These are phyloP conservation scores for Apiotrichum sp. DNA, from an alignment of 1,284 basidiomycete species.

Conservation along the genomic window DNA sequence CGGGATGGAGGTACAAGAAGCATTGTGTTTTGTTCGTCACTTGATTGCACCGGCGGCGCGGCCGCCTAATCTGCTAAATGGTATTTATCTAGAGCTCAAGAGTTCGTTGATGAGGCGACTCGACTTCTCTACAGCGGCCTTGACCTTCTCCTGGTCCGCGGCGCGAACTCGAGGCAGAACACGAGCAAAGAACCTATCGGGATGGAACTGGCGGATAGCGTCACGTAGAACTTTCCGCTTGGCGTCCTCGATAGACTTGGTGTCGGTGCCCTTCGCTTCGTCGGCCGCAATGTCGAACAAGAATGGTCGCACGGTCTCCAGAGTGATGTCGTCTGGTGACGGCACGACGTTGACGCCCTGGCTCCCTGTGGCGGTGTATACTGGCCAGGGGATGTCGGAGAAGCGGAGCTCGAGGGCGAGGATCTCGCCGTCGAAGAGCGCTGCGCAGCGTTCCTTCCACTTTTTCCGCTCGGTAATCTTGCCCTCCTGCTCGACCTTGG, in stretches of 20 bases:
- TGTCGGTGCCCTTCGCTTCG: slow-evolving; percentile 47
- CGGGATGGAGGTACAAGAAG: background rate
- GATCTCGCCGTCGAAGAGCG: slow-evolving; percentile 21
- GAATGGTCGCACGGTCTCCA: slow-evolving; percentile 54
- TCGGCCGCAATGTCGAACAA: slow-evolving; percentile 51
- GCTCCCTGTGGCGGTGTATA: slow-evolving; percentile 45
- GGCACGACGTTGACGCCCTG: slow-evolving; percentile 31
- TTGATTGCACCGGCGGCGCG: no score
- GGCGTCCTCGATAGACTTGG: slow-evolving; percentile 48
- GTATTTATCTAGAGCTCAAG: slow-evolving; percentile 2
- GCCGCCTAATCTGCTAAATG: background rate
- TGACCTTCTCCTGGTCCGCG: slow-evolving; percentile 55
- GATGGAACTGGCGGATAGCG: slow-evolving; percentile 64
- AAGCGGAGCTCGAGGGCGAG: slow-evolving; percentile 48
- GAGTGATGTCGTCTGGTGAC: slow-evolving; percentile 51
- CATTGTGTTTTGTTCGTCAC: background rate
- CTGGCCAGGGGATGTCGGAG: slow-evolving; percentile 72
- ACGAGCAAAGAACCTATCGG: slow-evolving; percentile 63
- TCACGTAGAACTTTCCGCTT: slow-evolving; percentile 49
- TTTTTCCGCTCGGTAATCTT: slow-evolving; percentile 9
- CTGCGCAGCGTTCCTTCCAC: slow-evolving; percentile 18
- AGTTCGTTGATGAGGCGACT: slow-evolving; percentile 29
- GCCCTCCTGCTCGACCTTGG: background rate
- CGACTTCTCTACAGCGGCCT: slow-evolving; percentile 56
- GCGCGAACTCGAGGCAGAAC: slow-evolving; percentile 54